Conservation (phyloP, 2,329 filamentous ascomycete species). For the Monilinia laxa region DNA sequence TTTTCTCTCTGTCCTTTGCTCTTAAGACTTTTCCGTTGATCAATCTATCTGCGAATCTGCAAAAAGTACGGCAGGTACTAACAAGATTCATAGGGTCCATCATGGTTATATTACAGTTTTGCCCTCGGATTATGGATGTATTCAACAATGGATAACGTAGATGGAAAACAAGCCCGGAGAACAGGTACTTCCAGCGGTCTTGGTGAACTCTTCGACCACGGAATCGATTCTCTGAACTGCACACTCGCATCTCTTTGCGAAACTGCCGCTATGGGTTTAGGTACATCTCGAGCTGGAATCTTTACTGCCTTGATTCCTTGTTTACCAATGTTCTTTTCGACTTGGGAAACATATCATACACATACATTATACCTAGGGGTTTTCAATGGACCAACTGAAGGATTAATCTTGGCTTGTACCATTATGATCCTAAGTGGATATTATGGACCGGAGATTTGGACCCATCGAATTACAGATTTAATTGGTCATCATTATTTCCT, state of each 20-base stretch:
- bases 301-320: constrained; percentile 91
- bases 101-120: constrained; percentile 96
- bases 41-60: not conserved
- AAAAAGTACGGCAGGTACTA: constrained; percentile 24
- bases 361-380: constrained; percentile 95
- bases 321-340: constrained; percentile 98
- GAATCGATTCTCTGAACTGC: constrained; percentile 97
- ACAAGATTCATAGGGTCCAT: constrained; percentile 62
- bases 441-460: constrained; percentile 87
- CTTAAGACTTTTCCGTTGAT: not conserved
- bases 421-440: constrained; percentile 87
- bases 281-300: constrained; percentile 77
- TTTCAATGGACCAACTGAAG: constrained; percentile 96
- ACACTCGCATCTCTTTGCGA: constrained; percentile 88
- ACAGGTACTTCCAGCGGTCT: constrained; percentile 93
- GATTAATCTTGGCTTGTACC: constrained; percentile 79
- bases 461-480: constrained; percentile 67
- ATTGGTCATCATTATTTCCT: constrained; percentile 59
- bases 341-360: constrained; percentile 99
- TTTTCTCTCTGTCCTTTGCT: not conserved
- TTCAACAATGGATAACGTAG: constrained; percentile 98
- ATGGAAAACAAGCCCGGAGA: constrained; percentile 93
- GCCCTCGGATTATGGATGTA: constrained; percentile 97
- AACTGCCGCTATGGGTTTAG: constrained; percentile 89
- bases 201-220: constrained; percentile 97